Conservation (phyloP, 768 basidiomycete genomes). For the Boletus vinaceobasis region DNA sequence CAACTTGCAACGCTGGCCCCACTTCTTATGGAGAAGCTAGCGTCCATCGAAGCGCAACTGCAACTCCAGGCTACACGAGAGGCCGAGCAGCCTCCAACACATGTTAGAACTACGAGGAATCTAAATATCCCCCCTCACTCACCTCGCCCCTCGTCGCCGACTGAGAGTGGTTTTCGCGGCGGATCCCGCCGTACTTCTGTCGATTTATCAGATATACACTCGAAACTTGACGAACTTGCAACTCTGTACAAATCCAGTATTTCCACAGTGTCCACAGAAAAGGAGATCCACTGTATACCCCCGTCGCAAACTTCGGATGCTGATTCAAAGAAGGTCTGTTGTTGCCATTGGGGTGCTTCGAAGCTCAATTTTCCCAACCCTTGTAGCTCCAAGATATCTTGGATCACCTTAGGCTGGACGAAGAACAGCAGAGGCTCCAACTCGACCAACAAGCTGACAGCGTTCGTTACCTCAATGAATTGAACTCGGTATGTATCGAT, state of each 20-base stretch:
- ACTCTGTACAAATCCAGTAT: constrained; percentile 15
- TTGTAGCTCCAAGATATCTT: constrained; percentile 44
- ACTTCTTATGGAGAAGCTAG: constrained; percentile 32
- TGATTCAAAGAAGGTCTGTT: constrained; percentile 20
- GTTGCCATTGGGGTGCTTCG: background rate
- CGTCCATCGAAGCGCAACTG: constrained; percentile 24
- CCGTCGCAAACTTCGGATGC: constrained; percentile 1
- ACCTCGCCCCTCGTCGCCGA: background rate
- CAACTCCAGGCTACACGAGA: constrained; percentile 16
- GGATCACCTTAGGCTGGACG: constrained; percentile 45
- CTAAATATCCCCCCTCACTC: constrained; percentile 13
- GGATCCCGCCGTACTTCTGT: background rate
- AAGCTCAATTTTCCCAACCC: background rate
- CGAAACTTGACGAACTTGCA: constrained; percentile 39
- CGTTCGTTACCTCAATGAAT: constrained; percentile 73
- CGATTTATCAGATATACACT: constrained; percentile 30
- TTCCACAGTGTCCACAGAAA: background rate
- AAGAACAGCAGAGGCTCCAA: constrained; percentile 45
- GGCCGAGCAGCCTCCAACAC: background rate
- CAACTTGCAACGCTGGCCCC: constrained; percentile 40
- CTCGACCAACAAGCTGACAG: constrained; percentile 70
- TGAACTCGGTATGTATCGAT: constrained; percentile 53
- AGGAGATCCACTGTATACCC: background rate
- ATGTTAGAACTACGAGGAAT: constrained; percentile 6
- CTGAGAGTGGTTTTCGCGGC: background rate